Evolutionary conservation across 2,329 filamentous ascomycete species (phyloP).

Genomic region (Chalara sp.): DNA sequence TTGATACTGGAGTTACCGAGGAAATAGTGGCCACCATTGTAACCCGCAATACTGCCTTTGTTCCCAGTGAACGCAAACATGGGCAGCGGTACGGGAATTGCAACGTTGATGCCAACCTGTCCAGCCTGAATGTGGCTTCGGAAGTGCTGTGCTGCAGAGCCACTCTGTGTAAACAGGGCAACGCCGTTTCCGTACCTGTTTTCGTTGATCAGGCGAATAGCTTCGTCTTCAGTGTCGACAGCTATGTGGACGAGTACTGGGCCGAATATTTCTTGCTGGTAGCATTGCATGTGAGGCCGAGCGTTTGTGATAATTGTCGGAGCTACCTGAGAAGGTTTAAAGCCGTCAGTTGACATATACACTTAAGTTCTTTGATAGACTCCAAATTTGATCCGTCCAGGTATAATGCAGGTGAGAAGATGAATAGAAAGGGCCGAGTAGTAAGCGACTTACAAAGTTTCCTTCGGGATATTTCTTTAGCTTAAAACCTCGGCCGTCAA

Average conservation of each 20-base stretch:
- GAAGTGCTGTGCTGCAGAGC: constrained; percentile 71
- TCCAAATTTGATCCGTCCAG: no score
- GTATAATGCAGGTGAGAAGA: no score
- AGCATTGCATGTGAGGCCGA: constrained; percentile 75
- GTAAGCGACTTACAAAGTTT: constrained; percentile 55
- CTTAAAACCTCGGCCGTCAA: constrained; percentile 71
- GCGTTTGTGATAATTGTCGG: constrained; percentile 81
- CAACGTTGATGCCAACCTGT: constrained; percentile 81
- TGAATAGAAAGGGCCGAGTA: no score
- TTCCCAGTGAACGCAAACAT: constrained; percentile 70
- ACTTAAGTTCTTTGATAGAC: no score
- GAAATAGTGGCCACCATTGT: constrained; percentile 87
- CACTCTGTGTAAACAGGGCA: constrained; percentile 76
- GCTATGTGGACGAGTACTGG: constrained; percentile 78
- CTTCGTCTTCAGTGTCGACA: constrained; percentile 70
- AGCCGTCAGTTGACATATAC: no score
- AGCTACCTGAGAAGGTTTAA: constrained; percentile 60
- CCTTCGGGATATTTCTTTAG: constrained; percentile 76
- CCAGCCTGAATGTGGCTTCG: constrained; percentile 76
- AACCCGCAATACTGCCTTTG: constrained; percentile 88
- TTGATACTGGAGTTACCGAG: constrained; percentile 88
- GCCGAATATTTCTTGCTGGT: constrained; percentile 80
- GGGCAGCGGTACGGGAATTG: constrained; percentile 63
- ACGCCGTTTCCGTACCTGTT: constrained; percentile 86
- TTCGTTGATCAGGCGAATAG: constrained; percentile 72